Conservation (phyloP, 2,329 filamentous ascomycete species). For the Beauveria brongniartii region DNA sequence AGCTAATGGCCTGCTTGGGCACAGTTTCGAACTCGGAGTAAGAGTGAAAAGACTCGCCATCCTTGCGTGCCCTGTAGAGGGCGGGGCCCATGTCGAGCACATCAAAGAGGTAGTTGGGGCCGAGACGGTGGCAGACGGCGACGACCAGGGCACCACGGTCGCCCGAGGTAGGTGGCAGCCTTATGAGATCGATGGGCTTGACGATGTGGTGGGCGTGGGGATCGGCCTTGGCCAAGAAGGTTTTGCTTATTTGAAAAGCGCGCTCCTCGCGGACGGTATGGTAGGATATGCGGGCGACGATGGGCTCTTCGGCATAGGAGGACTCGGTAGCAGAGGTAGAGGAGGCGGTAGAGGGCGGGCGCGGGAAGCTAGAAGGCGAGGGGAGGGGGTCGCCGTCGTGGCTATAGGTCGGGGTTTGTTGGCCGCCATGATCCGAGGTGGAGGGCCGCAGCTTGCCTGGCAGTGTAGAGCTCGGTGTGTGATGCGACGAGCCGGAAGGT, state of each 20-base stretch:
- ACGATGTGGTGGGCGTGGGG: conserved; percentile 68
- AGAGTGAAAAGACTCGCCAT: conserved; percentile 42
- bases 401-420: conserved; percentile 26
- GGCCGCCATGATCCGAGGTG: conserved; percentile 31
- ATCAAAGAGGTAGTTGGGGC: conserved; percentile 62
- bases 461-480: conserved; percentile 35
- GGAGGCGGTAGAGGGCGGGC: conserved; percentile 24
- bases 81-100: conserved; percentile 72
- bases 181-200: conserved; percentile 70
- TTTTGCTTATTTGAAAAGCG: conserved; percentile 75
- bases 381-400: conserved; percentile 23
- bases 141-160: conserved; percentile 68
- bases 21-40: conserved; percentile 36
- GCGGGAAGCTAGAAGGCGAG: conserved; percentile 25
- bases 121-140: conserved; percentile 72
- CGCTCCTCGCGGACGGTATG: conserved; percentile 79
- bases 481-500: conserved; percentile 37
- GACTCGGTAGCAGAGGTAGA: conserved; percentile 34
- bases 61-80: conserved; percentile 51
- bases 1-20: conserved; percentile 53
- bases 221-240: conserved; percentile 62
- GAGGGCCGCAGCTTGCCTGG: conserved; percentile 36
- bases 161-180: conserved; percentile 57
- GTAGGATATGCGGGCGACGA: conserved; percentile 75
- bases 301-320: conserved; percentile 51